These are phyloP conservation scores for Schizophyllum amplum DNA, from an alignment of 1,284 basidiomycete genomes.

Conservation along the genomic window DNA sequence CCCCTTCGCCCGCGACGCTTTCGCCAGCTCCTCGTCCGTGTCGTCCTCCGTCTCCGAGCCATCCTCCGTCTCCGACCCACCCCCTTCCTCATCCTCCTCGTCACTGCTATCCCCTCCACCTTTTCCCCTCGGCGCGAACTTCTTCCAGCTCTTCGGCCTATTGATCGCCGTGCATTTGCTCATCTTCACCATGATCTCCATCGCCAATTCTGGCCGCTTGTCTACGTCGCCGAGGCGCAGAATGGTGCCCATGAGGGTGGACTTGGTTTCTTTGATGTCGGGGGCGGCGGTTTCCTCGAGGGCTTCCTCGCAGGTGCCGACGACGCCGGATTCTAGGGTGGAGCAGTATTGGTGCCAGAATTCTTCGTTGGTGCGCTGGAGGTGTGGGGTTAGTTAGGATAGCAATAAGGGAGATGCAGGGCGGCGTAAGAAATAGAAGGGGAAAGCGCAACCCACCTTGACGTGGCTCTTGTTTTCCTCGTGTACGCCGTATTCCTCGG, in stretches of 20 bases:
- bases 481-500: constrained; percentile 53
- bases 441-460: constrained; percentile 42
- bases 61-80: constrained; percentile 18
- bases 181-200: constrained; percentile 70
- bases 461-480: constrained; percentile 63
- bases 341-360: constrained; percentile 60
- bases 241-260: constrained; percentile 50
- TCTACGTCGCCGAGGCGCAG: constrained; percentile 74
- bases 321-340: constrained; percentile 37
- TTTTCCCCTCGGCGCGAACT: constrained; percentile 46
- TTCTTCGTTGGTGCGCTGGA: constrained; percentile 68
- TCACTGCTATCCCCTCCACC: constrained; percentile 19
- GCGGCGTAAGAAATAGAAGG: not conserved
- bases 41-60: constrained; percentile 6
- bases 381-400: constrained; percentile 3
- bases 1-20: constrained; percentile 8
- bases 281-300: constrained; percentile 64
- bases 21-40: constrained; percentile 9
- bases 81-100: constrained; percentile 14
- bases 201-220: constrained; percentile 53
- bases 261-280: constrained; percentile 61
- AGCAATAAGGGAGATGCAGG: not conserved
- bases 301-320: constrained; percentile 69
- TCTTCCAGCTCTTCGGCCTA: constrained; percentile 76
- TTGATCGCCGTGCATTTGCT: constrained; percentile 79